A percentile compares a stretch with the other conserved stretches of the same genome.
These are phyloP conservation scores for Exserohilum rostratum DNA, from an alignment of 2,329 filamentous ascomycete species.

Conservation along the genomic window DNA sequence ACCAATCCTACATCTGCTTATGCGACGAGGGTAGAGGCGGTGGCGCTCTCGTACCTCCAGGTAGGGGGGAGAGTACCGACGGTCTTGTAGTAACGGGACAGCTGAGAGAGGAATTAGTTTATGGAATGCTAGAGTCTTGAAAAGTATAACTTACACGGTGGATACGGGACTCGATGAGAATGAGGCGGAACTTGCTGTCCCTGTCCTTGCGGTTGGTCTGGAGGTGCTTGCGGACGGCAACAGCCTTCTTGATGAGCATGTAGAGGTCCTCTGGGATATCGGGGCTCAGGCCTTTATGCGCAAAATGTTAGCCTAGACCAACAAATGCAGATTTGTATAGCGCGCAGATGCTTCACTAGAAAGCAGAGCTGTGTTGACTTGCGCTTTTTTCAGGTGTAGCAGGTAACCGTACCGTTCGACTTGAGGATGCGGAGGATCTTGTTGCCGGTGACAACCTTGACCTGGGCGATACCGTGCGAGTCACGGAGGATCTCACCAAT, in stretches of 20 bases:
- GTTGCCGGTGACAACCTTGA: slow-evolving; percentile 84
- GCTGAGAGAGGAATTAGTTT: slow-evolving; percentile 38
- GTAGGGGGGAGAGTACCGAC: slow-evolving; percentile 82
- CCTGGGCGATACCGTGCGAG: slow-evolving; percentile 96
- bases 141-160: slow-evolving; percentile 67
- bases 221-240: slow-evolving; percentile 94
- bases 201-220: slow-evolving; percentile 99
- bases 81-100: slow-evolving; percentile 99
- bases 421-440: slow-evolving; percentile 57
- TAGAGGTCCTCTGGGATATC: slow-evolving; percentile 99
- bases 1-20: slow-evolving; percentile 47
- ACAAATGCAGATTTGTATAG: slow-evolving; percentile 63
- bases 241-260: slow-evolving; percentile 99
- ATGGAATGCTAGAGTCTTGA: neutral
- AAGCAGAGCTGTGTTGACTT: slow-evolving; percentile 45
- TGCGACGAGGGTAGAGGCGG: slow-evolving; percentile 63
- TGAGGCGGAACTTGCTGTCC: slow-evolving; percentile 99
- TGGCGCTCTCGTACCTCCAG: slow-evolving; percentile 99
- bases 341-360: slow-evolving; percentile 62
- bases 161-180: slow-evolving; percentile 99
- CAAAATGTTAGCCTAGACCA: slow-evolving; percentile 47
- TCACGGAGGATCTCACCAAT: slow-evolving; percentile 99
- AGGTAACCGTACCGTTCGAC: slow-evolving; percentile 67
- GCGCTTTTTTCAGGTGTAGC: slow-evolving; percentile 51
- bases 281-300: slow-evolving; percentile 83